Base-by-base conservation (phyloP, 768 basidiomycete species). In the Termitomyces sp. region DNA sequence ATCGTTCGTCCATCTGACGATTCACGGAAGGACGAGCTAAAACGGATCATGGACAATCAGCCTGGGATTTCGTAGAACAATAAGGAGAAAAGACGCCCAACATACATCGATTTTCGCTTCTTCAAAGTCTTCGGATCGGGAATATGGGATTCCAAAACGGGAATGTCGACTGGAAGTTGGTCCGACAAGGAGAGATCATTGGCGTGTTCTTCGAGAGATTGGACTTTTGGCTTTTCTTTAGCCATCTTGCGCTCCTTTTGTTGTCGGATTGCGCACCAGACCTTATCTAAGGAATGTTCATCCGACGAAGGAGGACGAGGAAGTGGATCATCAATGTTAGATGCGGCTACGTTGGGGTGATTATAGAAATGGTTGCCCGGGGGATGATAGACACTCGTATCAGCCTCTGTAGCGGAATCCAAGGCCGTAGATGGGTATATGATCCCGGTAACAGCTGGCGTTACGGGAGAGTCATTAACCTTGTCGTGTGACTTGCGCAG, bases 1-100 rank as follows among this genome's bases (percentile, higher is more conserved):
- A 87, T 80, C 66, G 85, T 82, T 65, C 80, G 81, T 50, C 88
- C 87, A 60, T 88, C 89, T 53, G 77, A 76, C 23, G 88, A 87
- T 73, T 89, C 87, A 62, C 82, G 84, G 67, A 88, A 82, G 62
- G 80, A 82, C 60, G 86, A 84, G 64, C 88, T 89, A 62, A 52
- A 50, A 62, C 35, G 59, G 43, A 66, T 55, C 53, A 60, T 29
- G 31, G 12, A 57, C 45, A 32, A 37, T 59, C 48, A 54, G 46
- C 59, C 42, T 62, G 41, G 48, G 40, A 58, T 47, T 50, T 67
- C 46, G 57, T 53, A 52, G 53, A 49, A 56, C 51, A 41, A 58
- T 46, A 57, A 42, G 52, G 42, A 57, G 57, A 52, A 46, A 44
- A 37, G 21, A 59, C 40, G 41, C 19, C 38, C 21, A 34, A 69